Evolutionary conservation across 208 protist genomes (phyloP).

Genomic region (Vickermania ingenoplastis): DNA sequence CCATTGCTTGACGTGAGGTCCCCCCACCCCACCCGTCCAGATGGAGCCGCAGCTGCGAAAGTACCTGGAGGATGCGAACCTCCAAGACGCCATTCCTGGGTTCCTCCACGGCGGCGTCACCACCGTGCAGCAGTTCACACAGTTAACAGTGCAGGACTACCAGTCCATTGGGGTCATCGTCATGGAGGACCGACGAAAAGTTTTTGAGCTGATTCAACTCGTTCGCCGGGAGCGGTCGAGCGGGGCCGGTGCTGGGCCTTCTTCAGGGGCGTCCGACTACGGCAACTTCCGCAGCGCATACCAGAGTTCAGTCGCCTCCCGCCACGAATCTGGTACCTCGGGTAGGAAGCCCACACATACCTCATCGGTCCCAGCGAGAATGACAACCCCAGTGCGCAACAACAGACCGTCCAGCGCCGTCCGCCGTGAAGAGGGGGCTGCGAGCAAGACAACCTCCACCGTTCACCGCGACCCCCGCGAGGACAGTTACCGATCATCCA

Average conservation of each 20-base stretch:
- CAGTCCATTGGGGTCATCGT: conserved; percentile 83
- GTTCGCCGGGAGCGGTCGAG: conserved; percentile 68
- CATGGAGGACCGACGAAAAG: conserved; percentile 86
- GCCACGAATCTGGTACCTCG: background rate
- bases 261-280: background rate
- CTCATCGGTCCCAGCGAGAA: background rate
- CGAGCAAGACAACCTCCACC: conserved; percentile 3
- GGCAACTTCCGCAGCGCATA: background rate
- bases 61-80: conserved; percentile 65
- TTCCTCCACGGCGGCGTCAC: conserved; percentile 71
- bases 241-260: background rate
- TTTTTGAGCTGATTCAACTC: conserved; percentile 89
- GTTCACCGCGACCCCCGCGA: conserved; percentile 43
- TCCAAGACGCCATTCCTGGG: conserved; percentile 68
- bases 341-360: background rate
- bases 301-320: conserved; percentile 2
- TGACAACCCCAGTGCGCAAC: conserved; percentile 14
- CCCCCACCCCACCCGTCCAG: no score
- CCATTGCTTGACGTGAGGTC: no score
- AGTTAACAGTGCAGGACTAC: conserved; percentile 89
- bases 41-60: conserved; percentile 79
- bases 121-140: conserved; percentile 66
- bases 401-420: conserved; percentile 15
- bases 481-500: conserved; percentile 20
- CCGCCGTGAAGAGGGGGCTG: conserved; percentile 14